Evolutionary conservation across 225 moss, liverwort and hornwort genomes (phyloP).

Genomic region (Rhytidiadelphus loreus): DNA sequence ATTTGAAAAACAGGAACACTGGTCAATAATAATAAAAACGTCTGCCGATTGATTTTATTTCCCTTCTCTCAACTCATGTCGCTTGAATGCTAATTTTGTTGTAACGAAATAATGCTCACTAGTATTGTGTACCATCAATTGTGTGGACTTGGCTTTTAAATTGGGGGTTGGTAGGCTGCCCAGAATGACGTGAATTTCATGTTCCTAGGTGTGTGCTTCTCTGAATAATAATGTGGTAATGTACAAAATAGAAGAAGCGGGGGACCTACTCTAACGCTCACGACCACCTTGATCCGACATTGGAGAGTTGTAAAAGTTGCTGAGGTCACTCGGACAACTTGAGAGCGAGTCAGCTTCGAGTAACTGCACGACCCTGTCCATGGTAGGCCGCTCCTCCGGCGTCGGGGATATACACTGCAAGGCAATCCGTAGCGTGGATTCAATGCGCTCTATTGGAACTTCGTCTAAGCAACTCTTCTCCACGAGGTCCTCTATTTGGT

Average conservation of each 20-base stretch:
- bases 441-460: conserved; percentile 43
- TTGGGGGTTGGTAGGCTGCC: background rate
- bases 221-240: background rate
- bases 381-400: conserved; percentile 65
- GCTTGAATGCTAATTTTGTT: background rate
- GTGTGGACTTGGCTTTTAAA: background rate
- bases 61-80: background rate
- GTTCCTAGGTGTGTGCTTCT: background rate
- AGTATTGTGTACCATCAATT: background rate
- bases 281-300: conserved; percentile 24
- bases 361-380: conserved; percentile 75
- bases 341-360: conserved; percentile 60
- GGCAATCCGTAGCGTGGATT: conserved; percentile 58
- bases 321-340: conserved; percentile 73
- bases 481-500: conserved; percentile 12
- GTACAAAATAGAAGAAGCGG: background rate
- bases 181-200: background rate
- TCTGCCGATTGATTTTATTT: background rate
- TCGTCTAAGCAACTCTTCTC: conserved; percentile 20
- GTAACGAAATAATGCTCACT: background rate
- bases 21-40: background rate
- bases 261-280: conserved; percentile 3
- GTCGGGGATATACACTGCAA: conserved; percentile 57
- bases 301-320: conserved; percentile 41
- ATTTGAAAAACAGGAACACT: background rate